phyloP scores from a whole-genome alignment of 257 asterid species.

The Solanum sejunctum region DNA sequence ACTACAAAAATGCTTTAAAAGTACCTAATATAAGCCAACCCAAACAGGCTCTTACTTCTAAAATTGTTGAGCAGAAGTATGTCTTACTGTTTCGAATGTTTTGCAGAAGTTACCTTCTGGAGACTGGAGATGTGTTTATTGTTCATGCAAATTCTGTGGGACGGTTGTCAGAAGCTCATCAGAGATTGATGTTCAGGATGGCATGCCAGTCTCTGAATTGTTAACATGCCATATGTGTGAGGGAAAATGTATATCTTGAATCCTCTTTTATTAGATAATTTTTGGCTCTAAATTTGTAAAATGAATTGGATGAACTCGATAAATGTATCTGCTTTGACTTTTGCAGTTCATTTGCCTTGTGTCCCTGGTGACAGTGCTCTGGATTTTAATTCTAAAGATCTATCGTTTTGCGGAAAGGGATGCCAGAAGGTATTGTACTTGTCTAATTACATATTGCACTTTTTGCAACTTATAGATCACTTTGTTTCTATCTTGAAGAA shows the following conservation, averaged over 20 bases:
- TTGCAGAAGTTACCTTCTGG: constrained; percentile 65
- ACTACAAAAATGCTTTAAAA: not conserved
- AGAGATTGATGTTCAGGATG: constrained; percentile 16
- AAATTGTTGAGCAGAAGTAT: not conserved
- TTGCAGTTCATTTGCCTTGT: constrained; percentile 73
- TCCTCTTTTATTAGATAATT: not conserved
- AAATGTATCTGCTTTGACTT: constrained; percentile 2
- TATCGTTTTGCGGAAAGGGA: constrained; percentile 60
- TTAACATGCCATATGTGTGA: constrained; percentile 58
- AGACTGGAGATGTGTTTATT: constrained; percentile 77
- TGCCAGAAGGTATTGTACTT: constrained; percentile 54
- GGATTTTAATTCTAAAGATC: constrained; percentile 23
- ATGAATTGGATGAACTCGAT: not conserved
- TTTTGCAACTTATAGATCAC: not conserved
- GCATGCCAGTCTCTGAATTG: constrained; percentile 23
- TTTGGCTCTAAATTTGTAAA: not conserved
- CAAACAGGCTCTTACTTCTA: not conserved
- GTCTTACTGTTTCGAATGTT: not conserved
- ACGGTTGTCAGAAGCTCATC: constrained; percentile 30
- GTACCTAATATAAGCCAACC: not conserved
- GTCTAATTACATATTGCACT: not conserved
- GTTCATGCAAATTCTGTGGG: constrained; percentile 95
- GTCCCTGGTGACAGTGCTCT: constrained; percentile 20
- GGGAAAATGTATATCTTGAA: constrained; percentile 60
- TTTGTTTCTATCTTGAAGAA: not conserved